phyloP scores from a whole-genome alignment of 2,329 filamentous ascomycete genomes.

The Truncatella angustata region DNA sequence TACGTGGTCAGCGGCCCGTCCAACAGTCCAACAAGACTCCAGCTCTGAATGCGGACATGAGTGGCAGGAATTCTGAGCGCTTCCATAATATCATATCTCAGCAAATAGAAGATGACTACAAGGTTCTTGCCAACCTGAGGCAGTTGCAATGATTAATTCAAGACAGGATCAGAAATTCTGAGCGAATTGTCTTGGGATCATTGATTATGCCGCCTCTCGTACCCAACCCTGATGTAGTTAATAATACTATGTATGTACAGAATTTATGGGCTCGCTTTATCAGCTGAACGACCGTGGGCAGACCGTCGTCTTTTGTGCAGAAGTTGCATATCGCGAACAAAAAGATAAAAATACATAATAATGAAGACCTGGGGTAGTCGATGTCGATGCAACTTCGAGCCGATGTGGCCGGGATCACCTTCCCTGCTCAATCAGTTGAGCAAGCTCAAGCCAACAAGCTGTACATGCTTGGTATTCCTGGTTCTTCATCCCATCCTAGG shows the following conservation, averaged over 20 bases:
- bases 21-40: not conserved
- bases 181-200: too few species aligned
- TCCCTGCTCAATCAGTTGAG: not conserved
- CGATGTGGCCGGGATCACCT: not conserved
- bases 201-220: too few species aligned
- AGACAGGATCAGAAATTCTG: too few species aligned
- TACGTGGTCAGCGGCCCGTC: constrained; percentile 6
- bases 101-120: not conserved
- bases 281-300: too few species aligned
- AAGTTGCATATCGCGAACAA: not conserved
- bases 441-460: not conserved
- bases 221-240: too few species aligned
- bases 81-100: not conserved
- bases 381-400: not conserved
- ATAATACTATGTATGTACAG: too few species aligned
- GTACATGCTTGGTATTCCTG: not conserved
- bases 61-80: not conserved
- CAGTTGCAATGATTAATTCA: too few species aligned
- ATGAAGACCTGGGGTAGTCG: not conserved
- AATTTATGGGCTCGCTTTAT: too few species aligned
- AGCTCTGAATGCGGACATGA: not conserved
- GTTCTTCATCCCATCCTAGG: not conserved
- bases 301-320: too few species aligned
- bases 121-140: too few species aligned
- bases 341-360: not conserved